Evolutionary conservation across 2,329 filamentous ascomycete genomes (phyloP).

Genomic region (Beauveria scarabaeidicola): DNA sequence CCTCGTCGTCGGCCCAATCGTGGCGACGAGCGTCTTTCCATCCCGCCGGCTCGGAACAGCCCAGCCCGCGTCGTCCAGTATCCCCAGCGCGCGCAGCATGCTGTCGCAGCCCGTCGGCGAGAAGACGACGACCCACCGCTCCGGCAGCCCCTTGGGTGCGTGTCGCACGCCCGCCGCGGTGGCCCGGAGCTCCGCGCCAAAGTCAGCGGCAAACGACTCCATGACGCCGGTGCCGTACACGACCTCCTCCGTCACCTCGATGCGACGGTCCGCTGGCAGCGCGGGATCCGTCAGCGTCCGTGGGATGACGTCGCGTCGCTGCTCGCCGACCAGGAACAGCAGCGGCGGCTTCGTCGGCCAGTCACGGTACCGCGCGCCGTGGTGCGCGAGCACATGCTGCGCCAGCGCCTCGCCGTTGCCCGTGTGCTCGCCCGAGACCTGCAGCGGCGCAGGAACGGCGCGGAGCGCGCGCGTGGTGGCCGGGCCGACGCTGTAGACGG

Average conservation of each 20-base stretch:
- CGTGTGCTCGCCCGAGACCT: constrained; percentile 69
- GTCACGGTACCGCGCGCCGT: constrained; percentile 44
- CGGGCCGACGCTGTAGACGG: constrained; percentile 71
- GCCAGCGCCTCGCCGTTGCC: constrained; percentile 80
- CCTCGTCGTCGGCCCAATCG: constrained; percentile 88
- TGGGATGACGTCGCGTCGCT: constrained; percentile 82
- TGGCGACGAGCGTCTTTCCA: constrained; percentile 58
- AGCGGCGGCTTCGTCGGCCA: constrained; percentile 49
- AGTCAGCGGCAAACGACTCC: constrained; percentile 64
- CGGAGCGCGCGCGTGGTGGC: constrained; percentile 68
- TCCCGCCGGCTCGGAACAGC: constrained; percentile 22
- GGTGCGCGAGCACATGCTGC: constrained; percentile 69
- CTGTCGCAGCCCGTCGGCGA: constrained; percentile 57
- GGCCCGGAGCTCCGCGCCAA: constrained; percentile 39
- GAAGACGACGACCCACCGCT: constrained; percentile 69
- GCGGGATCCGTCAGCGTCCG: constrained; percentile 57
- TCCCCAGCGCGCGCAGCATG: constrained; percentile 46
- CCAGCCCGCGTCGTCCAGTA: constrained; percentile 41
- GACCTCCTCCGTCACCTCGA: constrained; percentile 67
- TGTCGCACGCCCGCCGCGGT: not conserved
- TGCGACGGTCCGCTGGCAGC: constrained; percentile 41
- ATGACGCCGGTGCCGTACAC: constrained; percentile 84
- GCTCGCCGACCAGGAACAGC: constrained; percentile 84
- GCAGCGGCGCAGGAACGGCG: constrained; percentile 43
- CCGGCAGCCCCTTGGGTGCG: constrained; percentile 25